These are phyloP conservation scores for Aspergillus sp. DNA, from an alignment of 2,329 filamentous ascomycete genomes.

Conservation along the genomic window DNA sequence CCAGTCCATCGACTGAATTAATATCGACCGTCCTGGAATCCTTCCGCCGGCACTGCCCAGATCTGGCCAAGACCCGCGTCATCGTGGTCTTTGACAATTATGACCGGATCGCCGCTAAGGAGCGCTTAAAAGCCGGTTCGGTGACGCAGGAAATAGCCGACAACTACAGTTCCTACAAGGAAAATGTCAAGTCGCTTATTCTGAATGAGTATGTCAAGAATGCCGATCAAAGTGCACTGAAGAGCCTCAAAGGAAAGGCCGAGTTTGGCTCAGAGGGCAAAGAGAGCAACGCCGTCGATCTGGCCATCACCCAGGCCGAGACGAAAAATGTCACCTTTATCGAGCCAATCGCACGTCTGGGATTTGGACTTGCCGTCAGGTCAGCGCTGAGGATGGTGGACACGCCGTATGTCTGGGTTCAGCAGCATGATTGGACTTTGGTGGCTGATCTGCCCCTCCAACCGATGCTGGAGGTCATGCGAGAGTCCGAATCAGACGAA, in stretches of 20 bases:
- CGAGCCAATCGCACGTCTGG: slow-evolving; percentile 2
- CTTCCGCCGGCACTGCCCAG: slow-evolving; percentile 2
- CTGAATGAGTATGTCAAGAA: not conserved
- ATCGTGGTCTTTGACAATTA: slow-evolving; percentile 7
- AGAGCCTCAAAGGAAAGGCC: not conserved
- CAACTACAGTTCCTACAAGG: slow-evolving; percentile 1
- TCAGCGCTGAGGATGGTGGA: slow-evolving; percentile 3
- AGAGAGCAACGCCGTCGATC: not conserved
- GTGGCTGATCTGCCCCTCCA: slow-evolving; percentile 3
- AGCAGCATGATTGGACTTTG: slow-evolving; percentile 8
- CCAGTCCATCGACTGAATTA: slow-evolving; percentile 3
- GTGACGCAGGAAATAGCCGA: slow-evolving; percentile 1
- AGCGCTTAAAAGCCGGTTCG: slow-evolving; percentile 4
- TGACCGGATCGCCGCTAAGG: slow-evolving; percentile 1
- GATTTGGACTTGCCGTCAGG: slow-evolving; percentile 6
- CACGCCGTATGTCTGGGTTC: slow-evolving; percentile 7
- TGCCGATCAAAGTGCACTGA: not conserved
- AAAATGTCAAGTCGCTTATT: slow-evolving; percentile 1
- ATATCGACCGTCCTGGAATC: slow-evolving; percentile 4
- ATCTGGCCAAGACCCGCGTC: slow-evolving; percentile 1
- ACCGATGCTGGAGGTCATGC: slow-evolving; percentile 3
- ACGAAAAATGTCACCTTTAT: slow-evolving; percentile 2
- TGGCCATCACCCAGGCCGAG: slow-evolving; percentile 1
- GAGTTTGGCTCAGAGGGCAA: slow-evolving; percentile 3
- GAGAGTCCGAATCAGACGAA: not conserved